Conservation (phyloP, 257 asterid genomes). For the Rauvolfia tetraphylla region DNA sequence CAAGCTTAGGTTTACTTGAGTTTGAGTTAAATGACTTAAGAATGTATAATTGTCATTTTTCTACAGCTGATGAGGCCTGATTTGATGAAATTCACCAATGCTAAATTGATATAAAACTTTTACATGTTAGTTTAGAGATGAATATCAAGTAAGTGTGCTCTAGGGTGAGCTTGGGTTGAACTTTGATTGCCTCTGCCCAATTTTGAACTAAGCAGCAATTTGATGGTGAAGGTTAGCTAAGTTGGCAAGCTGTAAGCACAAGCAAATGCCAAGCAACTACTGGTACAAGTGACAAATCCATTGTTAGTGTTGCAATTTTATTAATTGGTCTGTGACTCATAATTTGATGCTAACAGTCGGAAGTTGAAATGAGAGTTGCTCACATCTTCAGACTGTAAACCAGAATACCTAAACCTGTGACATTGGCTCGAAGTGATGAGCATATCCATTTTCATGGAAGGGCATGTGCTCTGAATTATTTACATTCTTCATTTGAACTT, state of each 20-base stretch:
- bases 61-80: background rate
- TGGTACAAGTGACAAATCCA: background rate
- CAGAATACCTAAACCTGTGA: background rate
- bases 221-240: background rate
- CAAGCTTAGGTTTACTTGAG: background rate
- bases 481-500: background rate
- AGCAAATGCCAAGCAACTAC: background rate
- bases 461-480: background rate
- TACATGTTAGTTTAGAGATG: background rate
- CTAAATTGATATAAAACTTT: background rate
- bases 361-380: background rate
- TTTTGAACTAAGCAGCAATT: background rate
- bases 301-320: background rate
- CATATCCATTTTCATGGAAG: background rate
- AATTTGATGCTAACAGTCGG: background rate
- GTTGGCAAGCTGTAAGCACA: background rate
- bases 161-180: background rate
- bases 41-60: background rate
- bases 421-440: no score
- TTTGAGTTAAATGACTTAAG: background rate
- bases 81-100: background rate
- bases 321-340: background rate
- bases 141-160: background rate
- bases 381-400: background rate
- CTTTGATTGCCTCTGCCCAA: background rate